Conservation (phyloP, 495 filamentous ascomycete species). For the Thozetella sp. region DNA sequence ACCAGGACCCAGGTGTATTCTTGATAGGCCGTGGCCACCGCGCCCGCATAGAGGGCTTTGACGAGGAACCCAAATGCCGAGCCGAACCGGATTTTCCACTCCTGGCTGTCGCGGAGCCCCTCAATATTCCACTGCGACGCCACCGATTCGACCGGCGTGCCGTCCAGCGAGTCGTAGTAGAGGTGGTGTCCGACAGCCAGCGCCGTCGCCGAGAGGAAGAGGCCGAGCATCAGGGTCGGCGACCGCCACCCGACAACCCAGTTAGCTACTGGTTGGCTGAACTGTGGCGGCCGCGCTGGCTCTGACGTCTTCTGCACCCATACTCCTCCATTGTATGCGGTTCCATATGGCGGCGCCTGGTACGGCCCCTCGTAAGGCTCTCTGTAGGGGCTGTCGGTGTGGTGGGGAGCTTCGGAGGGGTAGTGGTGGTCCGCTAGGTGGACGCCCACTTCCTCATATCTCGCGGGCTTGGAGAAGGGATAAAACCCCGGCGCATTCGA, state of each 20-base stretch:
- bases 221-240: not conserved
- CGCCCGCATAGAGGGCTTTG: not conserved
- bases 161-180: not conserved
- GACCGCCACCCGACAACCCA: not conserved
- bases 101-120: not conserved
- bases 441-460: too few species aligned
- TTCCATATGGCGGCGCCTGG: too few species aligned
- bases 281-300: too few species aligned
- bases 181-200: not conserved
- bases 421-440: too few species aligned
- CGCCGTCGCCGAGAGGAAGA: not conserved
- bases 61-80: not conserved
- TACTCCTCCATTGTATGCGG: too few species aligned
- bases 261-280: too few species aligned
- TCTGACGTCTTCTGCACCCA: too few species aligned
- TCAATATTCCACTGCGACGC: not conserved
- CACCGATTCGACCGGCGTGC: not conserved
- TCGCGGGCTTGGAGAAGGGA: too few species aligned
- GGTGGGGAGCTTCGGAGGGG: too few species aligned
- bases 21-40: not conserved
- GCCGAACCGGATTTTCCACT: not conserved
- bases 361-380: too few species aligned
- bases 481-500: too few species aligned
- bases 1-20: not conserved
- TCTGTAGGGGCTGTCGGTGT: too few species aligned